phyloP scores from a whole-genome alignment of 2,329 filamentous ascomycete species.

The Alternaria sp. region DNA sequence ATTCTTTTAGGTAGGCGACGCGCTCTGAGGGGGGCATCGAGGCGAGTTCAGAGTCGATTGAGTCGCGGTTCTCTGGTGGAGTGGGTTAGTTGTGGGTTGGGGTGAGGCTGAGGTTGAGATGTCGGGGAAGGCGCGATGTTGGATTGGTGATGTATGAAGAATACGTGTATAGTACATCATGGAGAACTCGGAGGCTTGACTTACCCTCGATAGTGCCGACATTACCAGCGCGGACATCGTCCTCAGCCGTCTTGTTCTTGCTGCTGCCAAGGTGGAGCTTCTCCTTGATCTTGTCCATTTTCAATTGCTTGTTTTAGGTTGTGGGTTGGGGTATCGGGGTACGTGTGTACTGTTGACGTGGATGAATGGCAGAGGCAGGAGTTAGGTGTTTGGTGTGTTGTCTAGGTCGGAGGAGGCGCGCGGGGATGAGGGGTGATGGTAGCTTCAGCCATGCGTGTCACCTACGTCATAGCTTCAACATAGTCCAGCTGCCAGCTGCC shows the following conservation, averaged over 20 bases:
- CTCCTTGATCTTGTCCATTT: constrained; percentile 47
- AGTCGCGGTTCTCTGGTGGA: constrained; percentile 36
- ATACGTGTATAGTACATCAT: background rate
- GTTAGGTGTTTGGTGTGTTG: constrained; percentile 9
- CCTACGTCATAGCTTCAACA: constrained; percentile 21
- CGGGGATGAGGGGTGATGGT: constrained; percentile 19
- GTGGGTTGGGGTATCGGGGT: background rate
- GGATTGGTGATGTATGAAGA: background rate
- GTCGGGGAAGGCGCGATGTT: background rate
- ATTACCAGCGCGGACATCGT: constrained; percentile 23
- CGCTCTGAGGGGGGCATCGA: constrained; percentile 43
- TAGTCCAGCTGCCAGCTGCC: constrained; percentile 14
- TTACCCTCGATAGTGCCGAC: constrained; percentile 30
- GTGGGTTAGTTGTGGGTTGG: background rate
- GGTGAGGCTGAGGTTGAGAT: background rate
- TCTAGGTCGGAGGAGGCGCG: constrained; percentile 7
- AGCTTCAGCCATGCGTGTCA: constrained; percentile 20
- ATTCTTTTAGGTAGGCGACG: constrained; percentile 44
- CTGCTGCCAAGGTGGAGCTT: constrained; percentile 43
- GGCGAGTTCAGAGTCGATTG: constrained; percentile 43
- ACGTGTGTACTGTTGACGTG: background rate
- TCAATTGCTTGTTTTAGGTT: constrained; percentile 3
- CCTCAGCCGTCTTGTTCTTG: constrained; percentile 40
- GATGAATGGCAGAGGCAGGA: background rate
- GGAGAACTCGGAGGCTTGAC: background rate